Conservation (phyloP, 805 yeast species). For the Ogataea dorogensis region DNA sequence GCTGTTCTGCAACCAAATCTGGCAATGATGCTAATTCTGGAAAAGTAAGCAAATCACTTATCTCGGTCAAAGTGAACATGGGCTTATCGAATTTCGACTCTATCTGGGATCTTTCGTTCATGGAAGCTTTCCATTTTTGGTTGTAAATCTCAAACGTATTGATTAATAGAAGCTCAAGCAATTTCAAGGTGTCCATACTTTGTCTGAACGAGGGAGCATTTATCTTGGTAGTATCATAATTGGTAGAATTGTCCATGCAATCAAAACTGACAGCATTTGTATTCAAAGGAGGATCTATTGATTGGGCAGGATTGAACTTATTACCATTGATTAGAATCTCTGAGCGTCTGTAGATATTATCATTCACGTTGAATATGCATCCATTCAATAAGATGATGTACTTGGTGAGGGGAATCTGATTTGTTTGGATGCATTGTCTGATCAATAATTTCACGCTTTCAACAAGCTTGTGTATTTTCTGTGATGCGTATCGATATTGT, state of each 20-base stretch:
- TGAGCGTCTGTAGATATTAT: conserved; percentile 38
- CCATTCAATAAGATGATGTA: conserved; percentile 40
- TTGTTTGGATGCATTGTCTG: conserved; percentile 19
- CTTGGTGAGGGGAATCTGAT: conserved; percentile 35
- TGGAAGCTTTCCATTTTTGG: conserved; percentile 27
- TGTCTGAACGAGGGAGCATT: conserved; percentile 30
- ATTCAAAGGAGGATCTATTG: conserved; percentile 40
- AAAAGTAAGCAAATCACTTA: conserved; percentile 21
- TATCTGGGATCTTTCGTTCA: conserved; percentile 19
- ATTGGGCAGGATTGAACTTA: conserved; percentile 45
- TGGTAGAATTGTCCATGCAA: conserved; percentile 34
- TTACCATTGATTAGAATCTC: conserved; percentile 35
- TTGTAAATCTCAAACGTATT: conserved; percentile 31
- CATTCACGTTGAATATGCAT: conserved; percentile 40
- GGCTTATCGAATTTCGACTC: conserved; percentile 13
- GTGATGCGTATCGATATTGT: conserved; percentile 55
- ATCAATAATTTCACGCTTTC: conserved; percentile 27
- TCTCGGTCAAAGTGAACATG: conserved; percentile 14
- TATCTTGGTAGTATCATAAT: conserved; percentile 34
- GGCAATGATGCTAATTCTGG: conserved; percentile 20
- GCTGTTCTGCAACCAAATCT: conserved; percentile 5
- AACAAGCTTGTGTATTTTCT: conserved; percentile 44
- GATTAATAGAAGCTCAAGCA: conserved; percentile 29
- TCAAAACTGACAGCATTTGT: conserved; percentile 35
- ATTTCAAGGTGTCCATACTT: conserved; percentile 25